phyloP scores from a whole-genome alignment of 768 basidiomycete genomes.

The Tricholoma furcatifolium region DNA sequence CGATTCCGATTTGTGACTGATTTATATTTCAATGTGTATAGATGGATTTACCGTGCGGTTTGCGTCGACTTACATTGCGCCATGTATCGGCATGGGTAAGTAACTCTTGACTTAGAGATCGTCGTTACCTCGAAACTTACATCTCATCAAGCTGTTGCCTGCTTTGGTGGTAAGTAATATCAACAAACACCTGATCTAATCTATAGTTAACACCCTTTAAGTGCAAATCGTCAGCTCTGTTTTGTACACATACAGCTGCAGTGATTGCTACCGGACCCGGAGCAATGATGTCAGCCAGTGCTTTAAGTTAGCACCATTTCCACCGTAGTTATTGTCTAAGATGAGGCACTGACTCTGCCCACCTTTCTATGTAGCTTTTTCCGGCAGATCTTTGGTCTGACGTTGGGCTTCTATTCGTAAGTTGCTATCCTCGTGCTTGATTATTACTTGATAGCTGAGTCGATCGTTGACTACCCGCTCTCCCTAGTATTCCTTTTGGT shows the following conservation, averaged over 20 bases:
- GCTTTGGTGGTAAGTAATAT: conserved; percentile 32
- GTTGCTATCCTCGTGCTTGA: background rate
- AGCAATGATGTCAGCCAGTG: conserved; percentile 39
- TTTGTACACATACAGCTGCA: conserved; percentile 36
- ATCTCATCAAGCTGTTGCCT: conserved; percentile 27
- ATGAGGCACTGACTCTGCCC: background rate
- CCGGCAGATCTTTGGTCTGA: conserved; percentile 35
- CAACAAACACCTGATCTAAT: background rate
- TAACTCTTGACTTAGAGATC: background rate
- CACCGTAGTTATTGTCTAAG: background rate
- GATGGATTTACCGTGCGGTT: conserved; percentile 36
- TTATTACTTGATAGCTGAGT: too few relatives aligned
- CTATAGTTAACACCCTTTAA: conserved; percentile 7
- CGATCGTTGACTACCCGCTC: background rate
- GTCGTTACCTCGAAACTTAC: background rate
- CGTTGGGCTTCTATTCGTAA: conserved; percentile 38
- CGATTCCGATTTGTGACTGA: background rate
- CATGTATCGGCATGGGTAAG: conserved; percentile 39
- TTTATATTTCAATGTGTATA: too few relatives aligned
- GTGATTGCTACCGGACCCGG: conserved; percentile 34
- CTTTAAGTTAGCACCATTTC: conserved; percentile 31
- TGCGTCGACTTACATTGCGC: conserved; percentile 32
- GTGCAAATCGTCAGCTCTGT: conserved; percentile 37
- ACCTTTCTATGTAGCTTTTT: conserved; percentile 26
- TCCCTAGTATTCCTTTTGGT: conserved; percentile 34